Conservation (phyloP, 2,329 filamentous ascomycete genomes). For the Ascochyta lentis region DNA sequence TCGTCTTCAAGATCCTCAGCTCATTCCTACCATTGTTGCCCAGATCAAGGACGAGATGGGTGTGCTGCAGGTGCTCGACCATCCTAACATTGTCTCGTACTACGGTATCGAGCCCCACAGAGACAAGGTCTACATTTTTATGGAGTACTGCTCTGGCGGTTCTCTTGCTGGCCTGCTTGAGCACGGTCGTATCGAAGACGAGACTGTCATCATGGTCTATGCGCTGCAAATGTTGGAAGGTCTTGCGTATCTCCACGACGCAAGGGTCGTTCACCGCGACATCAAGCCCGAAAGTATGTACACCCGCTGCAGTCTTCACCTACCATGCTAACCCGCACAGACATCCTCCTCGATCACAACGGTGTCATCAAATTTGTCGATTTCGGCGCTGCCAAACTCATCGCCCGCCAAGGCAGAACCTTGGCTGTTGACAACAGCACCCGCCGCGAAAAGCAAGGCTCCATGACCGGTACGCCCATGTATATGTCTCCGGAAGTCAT, state of each 20-base stretch:
- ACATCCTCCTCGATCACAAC: slow-evolving; percentile 95
- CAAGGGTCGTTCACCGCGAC: slow-evolving; percentile 91
- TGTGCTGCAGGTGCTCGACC: slow-evolving; percentile 91
- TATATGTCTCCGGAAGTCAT: slow-evolving; percentile 99
- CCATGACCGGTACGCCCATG: slow-evolving; percentile 98
- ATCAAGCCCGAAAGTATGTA: slow-evolving; percentile 93
- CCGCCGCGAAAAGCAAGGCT: slow-evolving; percentile 68
- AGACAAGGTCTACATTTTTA: slow-evolving; percentile 99
- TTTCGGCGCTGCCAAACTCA: slow-evolving; percentile 96
- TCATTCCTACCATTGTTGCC: slow-evolving; percentile 90
- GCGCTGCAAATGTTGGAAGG: slow-evolving; percentile 93
- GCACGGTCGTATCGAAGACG: slow-evolving; percentile 96
- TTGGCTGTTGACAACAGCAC: slow-evolving; percentile 69
- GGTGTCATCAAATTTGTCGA: slow-evolving; percentile 99
- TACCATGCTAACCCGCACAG: slow-evolving; percentile 54
- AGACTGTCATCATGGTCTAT: slow-evolving; percentile 97
- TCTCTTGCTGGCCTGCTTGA: slow-evolving; percentile 89
- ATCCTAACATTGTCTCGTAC: slow-evolving; percentile 97
- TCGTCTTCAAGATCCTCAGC: slow-evolving; percentile 91
- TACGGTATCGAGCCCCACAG: slow-evolving; percentile 97
- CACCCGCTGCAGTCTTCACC: not conserved
- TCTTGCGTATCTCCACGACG: slow-evolving; percentile 89
- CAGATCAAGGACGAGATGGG: slow-evolving; percentile 98
- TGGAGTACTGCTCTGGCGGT: slow-evolving; percentile 98
- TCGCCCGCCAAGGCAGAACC: slow-evolving; percentile 90